These are phyloP conservation scores for Begonia fuchsioides DNA, from an alignment of 306 rosid species.

Conservation along the genomic window DNA sequence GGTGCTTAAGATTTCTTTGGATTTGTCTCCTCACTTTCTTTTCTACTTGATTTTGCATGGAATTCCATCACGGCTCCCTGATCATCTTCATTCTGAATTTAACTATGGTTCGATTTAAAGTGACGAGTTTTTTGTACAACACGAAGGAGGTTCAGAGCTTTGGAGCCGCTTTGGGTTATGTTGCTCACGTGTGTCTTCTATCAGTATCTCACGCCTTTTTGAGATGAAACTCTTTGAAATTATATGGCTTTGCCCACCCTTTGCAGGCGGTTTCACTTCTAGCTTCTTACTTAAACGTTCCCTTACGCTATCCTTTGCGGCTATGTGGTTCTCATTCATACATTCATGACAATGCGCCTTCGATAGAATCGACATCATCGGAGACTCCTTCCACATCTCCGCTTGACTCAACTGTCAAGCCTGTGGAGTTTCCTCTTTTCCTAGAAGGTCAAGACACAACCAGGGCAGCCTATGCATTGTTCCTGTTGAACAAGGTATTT, in stretches of 20 bases:
- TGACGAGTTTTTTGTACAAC: conserved; percentile 70
- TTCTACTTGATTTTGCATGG: conserved; percentile 26
- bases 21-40: not conserved
- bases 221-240: not conserved
- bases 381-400: conserved; percentile 32
- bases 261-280: conserved; percentile 81
- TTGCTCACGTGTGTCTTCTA: conserved; percentile 55
- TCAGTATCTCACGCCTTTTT: not conserved
- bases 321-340: conserved; percentile 76
- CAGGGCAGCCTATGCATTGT: conserved; percentile 82
- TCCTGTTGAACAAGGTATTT: conserved; percentile 78
- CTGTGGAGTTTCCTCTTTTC: too few relatives aligned
- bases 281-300: conserved; percentile 78
- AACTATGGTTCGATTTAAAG: conserved; percentile 66
- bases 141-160: conserved; percentile 82
- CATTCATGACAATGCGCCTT: conserved; percentile 71
- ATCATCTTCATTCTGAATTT: conserved; percentile 72
- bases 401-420: conserved; percentile 35
- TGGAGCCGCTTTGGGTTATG: conserved; percentile 88
- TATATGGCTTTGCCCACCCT: not conserved
- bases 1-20: not conserved
- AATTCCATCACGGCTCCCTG: conserved; percentile 63
- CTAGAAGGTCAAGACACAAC: conserved; percentile 97
- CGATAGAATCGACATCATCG: conserved; percentile 38
- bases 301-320: conserved; percentile 69